Evolutionary conservation across 495 filamentous ascomycete genomes (phyloP).

Genomic region (Penicillium turbatum): DNA sequence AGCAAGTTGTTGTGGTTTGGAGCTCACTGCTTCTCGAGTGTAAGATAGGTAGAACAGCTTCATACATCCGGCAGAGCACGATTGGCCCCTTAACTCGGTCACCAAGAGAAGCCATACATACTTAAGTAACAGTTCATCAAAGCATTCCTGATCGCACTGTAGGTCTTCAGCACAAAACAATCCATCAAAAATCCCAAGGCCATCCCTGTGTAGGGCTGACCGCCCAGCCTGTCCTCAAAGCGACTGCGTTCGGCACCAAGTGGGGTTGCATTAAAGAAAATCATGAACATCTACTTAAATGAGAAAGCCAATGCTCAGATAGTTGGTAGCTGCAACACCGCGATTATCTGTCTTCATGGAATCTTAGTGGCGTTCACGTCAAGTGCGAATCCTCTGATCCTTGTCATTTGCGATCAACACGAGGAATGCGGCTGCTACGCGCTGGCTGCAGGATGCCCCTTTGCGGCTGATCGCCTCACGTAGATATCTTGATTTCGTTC

Average conservation of each 20-base stretch:
- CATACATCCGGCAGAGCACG: neutral
- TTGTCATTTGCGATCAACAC: neutral
- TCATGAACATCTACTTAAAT: neutral
- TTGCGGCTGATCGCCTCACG: neutral
- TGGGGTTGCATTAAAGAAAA: neutral
- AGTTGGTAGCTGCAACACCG: neutral
- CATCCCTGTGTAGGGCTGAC: neutral
- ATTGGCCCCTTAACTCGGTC: neutral
- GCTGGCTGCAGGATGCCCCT: neutral
- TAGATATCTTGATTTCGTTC: neutral
- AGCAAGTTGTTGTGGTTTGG: too few relatives aligned
- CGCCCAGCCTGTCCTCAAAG: neutral
- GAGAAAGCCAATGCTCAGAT: neutral
- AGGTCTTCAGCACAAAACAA: too few relatives aligned
- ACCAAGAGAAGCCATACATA: neutral
- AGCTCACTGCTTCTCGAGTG: neutral
- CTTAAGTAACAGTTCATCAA: neutral
- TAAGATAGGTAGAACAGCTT: neutral
- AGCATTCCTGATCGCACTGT: neutral
- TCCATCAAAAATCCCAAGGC: neutral
- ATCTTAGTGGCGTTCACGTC: slow-evolving; percentile 4
- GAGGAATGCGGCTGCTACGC: neutral
- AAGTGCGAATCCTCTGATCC: neutral
- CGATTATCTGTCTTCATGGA: neutral
- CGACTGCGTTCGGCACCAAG: slow-evolving; percentile 4